Base-by-base conservation (phyloP, 495 filamentous ascomycete species). In the Podospora anserina region DNA sequence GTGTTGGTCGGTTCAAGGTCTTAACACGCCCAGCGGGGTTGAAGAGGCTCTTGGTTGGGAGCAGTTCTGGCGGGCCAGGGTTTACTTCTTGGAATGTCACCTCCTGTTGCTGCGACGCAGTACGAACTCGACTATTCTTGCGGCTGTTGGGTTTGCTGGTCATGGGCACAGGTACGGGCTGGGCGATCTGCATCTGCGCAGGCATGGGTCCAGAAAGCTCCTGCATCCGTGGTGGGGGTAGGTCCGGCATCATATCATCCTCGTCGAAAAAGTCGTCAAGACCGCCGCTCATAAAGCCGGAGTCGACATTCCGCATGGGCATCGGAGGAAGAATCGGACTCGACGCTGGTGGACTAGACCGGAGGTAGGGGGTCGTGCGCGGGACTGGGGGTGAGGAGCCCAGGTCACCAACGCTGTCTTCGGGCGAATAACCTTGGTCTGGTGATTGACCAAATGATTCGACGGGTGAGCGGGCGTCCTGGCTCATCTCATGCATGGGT, bases 361-460 rank as follows among this genome's bases (percentile, higher is more conserved):
- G 78, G 16, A 83, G 76, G 70, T 78, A 84, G 20, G 79, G 69
- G 18, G 76, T 71, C 34, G 82, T 78, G 63, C 87, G 82, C 53
- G 91, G 84, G 2, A 93, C 83, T 0, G 92, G 92, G 32, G 92
- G 92, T 4, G 92, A 95, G 1, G 92, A 96, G 3, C 87, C 87
- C 69, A 96, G 89, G 59, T 86, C 88, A 2, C 78, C 79, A 16
- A 88, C 85, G 55, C 86, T 88, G 30, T 83, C 81, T 63, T 82
- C 83, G 20, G 84, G 83, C 28, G 82, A 86, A 70, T 82, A 83
- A 30, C 77, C 80, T 58, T 80, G 80, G 71, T 88, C 86, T 2
- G 88, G 88, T 16, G 88, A 89, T 28, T 79, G 82, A 16, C 76
- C 80, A 19, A 78, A 71, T 7, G 86, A 88, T 23, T 82, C 78